phyloP scores from a whole-genome alignment of 257 asterid species.

The Cordia subcordata region DNA sequence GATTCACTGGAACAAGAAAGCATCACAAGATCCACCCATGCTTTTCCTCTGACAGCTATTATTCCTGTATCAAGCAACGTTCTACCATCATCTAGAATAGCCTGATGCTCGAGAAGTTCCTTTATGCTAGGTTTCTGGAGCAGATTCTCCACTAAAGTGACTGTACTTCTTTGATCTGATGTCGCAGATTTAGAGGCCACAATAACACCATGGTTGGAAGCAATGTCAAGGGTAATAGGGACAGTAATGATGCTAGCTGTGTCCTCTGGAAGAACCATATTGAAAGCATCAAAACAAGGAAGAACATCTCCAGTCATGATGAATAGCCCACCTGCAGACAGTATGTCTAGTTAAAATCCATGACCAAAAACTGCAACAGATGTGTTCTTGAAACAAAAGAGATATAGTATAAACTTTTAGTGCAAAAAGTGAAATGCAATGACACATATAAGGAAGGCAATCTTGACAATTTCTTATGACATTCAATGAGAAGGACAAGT shows the following conservation, averaged over 20 bases:
- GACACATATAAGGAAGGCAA: constrained; percentile 22
- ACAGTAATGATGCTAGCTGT: constrained; percentile 80
- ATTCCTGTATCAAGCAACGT: constrained; percentile 94
- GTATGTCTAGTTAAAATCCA: neutral
- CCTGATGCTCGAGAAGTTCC: constrained; percentile 66
- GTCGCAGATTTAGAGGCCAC: constrained; percentile 63
- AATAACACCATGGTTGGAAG: constrained; percentile 93
- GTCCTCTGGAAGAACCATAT: constrained; percentile 86
- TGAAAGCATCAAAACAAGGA: constrained; percentile 95
- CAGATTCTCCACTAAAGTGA: constrained; percentile 66
- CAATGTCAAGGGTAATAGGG: constrained; percentile 87
- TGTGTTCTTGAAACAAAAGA: constrained; percentile 12
- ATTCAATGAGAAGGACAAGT: constrained; percentile 27
- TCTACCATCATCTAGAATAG: constrained; percentile 87
- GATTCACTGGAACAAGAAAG: constrained; percentile 72
- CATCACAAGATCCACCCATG: constrained; percentile 77
- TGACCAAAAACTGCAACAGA: neutral
- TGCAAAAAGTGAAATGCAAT: constrained; percentile 23
- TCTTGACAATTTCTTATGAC: constrained; percentile 21
- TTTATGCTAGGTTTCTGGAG: constrained; percentile 87
- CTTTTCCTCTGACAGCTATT: constrained; percentile 88
- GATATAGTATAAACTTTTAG: constrained; percentile 8
- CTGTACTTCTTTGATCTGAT: constrained; percentile 29
- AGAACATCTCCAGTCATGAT: constrained; percentile 99
- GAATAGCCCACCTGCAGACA: constrained; percentile 75